Base-by-base conservation (phyloP, 169 alveolate species). In the Cryptosporidium sp. region DNA sequence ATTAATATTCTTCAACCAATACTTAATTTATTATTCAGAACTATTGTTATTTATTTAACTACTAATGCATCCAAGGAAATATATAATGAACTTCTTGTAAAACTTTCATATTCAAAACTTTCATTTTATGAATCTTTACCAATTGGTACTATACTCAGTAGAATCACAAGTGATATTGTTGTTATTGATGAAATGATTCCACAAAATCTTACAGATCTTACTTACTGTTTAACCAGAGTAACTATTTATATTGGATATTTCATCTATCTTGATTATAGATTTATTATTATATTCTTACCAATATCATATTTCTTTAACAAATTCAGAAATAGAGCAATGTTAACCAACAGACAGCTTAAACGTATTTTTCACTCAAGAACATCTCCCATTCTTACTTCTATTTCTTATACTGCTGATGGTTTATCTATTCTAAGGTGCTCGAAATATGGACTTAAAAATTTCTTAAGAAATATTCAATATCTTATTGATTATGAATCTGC, bases 91-190 rank as follows among this genome's bases (percentile, higher is more conserved):
- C 71, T 91, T 3, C 26, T 84, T 16, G 35, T 18, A 39, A 86
- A 91, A 16, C 37, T 91, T 29, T 33, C 92, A 3, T 55, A 26
- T 33, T 86, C 93, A 12, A 62, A 39, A 61, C 33, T 67, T 0
- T 37, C 55, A 1, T 91, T 85, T 43, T 91, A 73, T 48, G 93
- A 91, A 51, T 74, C 74, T 6, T 71, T 68, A 51, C 93, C 93
- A 39, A 69, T 85, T 33, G 93, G 93, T 14, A 55, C 86, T 31
- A 91, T 91, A 18, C 51, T 91, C 0, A 85, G 84, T 55, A 50
- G 93, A 65, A 86, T 91, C 31, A 74, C 93, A 9, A 85, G 84
- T 68, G 93, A 91, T 59, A 71, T 71, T 35, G 74, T 58, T 23
- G 67, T 61, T 10, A 85, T 69, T 43, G 93, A 91, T 50, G 93